Percentiles rank a stretch among this genome's conserved stretches.
These are phyloP conservation scores for Alisma plantagoaquatica DNA, from an alignment of 106 monocot genomes.

Conservation along the genomic window DNA sequence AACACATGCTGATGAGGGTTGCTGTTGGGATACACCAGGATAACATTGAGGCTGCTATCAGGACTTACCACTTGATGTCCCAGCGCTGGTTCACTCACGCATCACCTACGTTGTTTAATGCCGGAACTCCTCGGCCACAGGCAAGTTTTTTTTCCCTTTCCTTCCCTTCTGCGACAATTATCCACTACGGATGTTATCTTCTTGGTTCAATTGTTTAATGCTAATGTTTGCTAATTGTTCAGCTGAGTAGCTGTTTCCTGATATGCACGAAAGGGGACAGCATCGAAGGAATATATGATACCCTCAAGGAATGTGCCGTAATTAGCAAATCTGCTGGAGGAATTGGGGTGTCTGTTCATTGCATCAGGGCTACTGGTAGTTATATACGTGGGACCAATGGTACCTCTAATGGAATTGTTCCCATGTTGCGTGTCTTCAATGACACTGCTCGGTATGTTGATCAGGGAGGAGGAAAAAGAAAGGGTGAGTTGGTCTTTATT, in stretches of 20 bases:
- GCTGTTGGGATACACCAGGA: conserved; percentile 4
- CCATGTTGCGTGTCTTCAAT: conserved; percentile 17
- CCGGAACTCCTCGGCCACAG: conserved; percentile 12
- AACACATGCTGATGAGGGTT: conserved; percentile 11
- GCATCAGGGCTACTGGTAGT: conserved; percentile 14
- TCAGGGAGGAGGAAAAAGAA: conserved; percentile 24
- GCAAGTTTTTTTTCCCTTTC: background rate
- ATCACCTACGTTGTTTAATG: conserved; percentile 53
- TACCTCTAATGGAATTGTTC: conserved; percentile 17
- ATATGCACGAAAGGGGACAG: conserved; percentile 4
- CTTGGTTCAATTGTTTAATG: background rate
- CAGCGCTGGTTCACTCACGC: conserved; percentile 8
- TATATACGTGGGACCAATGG: conserved; percentile 24
- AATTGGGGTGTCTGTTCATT: conserved; percentile 16
- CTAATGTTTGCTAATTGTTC: background rate
- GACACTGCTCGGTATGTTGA: conserved; percentile 21
- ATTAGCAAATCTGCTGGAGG: conserved; percentile 22
- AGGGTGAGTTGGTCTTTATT: conserved; percentile 4
- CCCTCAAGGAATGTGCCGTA: conserved; percentile 13
- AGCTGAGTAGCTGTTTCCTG: conserved; percentile 4
- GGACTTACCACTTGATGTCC: conserved; percentile 6
- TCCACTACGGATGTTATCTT: background rate
- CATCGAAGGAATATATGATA: conserved; percentile 16
- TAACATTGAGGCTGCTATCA: conserved; percentile 1
- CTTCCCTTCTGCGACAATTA: too few relatives aligned